These are phyloP conservation scores for Amanita pseudoporphyria DNA, from an alignment of 768 basidiomycete species.

Conservation along the genomic window DNA sequence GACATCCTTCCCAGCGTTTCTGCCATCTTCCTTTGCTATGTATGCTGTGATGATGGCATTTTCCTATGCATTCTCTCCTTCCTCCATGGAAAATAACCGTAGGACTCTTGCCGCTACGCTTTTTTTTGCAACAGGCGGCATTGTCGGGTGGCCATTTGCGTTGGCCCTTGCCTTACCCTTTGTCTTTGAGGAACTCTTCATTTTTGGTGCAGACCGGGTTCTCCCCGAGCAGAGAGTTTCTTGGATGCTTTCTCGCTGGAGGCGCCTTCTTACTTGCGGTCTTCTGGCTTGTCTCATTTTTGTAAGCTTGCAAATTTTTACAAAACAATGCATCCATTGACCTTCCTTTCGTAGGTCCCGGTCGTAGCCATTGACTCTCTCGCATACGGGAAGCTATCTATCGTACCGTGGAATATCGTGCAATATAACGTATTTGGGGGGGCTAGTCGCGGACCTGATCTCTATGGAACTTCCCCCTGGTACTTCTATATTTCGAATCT, in stretches of 20 bases:
- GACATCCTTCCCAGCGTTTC: constrained; percentile 50
- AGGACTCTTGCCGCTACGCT: constrained; percentile 59
- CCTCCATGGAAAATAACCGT: constrained; percentile 39
- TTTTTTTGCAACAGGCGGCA: constrained; percentile 69
- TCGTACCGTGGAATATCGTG: constrained; percentile 92
- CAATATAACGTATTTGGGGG: constrained; percentile 88
- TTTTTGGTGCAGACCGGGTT: constrained; percentile 62
- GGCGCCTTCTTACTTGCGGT: constrained; percentile 43
- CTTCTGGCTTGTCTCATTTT: constrained; percentile 50
- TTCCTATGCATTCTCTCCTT: constrained; percentile 54
- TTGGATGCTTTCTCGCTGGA: constrained; percentile 60
- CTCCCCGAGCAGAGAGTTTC: constrained; percentile 27
- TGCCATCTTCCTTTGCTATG: constrained; percentile 95
- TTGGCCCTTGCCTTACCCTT: constrained; percentile 83
- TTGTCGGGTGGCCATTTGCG: constrained; percentile 98
- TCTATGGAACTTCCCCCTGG: constrained; percentile 90
- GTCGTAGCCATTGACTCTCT: constrained; percentile 76
- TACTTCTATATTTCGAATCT: constrained; percentile 84
- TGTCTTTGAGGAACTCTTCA: constrained; percentile 80
- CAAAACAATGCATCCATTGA: not conserved
- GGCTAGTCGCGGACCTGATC: constrained; percentile 69
- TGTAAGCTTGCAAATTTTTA: constrained; percentile 29
- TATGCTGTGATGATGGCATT: constrained; percentile 76
- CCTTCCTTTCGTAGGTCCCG: constrained; percentile 49
- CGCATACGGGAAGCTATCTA: constrained; percentile 69